Evolutionary conservation across 2,329 filamentous ascomycete species (phyloP).

Genomic region (Allantophomopsis lycopodina): DNA sequence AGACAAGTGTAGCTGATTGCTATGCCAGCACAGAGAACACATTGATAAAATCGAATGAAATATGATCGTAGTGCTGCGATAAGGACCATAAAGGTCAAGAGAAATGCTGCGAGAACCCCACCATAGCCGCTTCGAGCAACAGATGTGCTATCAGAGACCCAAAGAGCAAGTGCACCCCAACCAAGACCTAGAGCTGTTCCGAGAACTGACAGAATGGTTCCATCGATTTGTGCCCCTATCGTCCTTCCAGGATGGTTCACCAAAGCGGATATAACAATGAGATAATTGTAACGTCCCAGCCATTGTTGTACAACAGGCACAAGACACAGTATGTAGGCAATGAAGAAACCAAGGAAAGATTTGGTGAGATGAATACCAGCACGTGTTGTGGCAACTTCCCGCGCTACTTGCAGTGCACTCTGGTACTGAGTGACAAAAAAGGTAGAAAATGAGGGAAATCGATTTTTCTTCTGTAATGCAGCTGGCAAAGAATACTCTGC

Average conservation of each 20-base stretch:
- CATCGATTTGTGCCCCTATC: slow-evolving; percentile 42
- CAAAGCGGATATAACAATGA: slow-evolving; percentile 41
- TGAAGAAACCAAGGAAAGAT: slow-evolving; percentile 40
- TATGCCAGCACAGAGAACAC: slow-evolving; percentile 38
- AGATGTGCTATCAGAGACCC: slow-evolving; percentile 35
- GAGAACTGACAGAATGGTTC: slow-evolving; percentile 34
- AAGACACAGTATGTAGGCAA: slow-evolving; percentile 40
- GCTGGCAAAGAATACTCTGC: slow-evolving; percentile 30
- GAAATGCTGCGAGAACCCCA: slow-evolving; percentile 38
- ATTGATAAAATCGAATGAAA: slow-evolving; percentile 40
- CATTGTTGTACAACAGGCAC: slow-evolving; percentile 30
- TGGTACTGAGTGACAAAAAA: slow-evolving; percentile 34
- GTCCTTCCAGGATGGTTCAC: slow-evolving; percentile 42
- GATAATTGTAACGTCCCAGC: slow-evolving; percentile 38
- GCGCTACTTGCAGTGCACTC: slow-evolving; percentile 25
- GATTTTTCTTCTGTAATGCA: slow-evolving; percentile 25
- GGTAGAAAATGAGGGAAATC: slow-evolving; percentile 29
- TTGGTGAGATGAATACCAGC: slow-evolving; percentile 36
- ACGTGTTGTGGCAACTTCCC: slow-evolving; percentile 30
- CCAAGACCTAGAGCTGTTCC: slow-evolving; percentile 38
- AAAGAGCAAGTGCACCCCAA: slow-evolving; percentile 38
- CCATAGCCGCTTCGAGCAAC: slow-evolving; percentile 33
- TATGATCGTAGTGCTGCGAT: slow-evolving; percentile 39
- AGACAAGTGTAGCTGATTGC: slow-evolving; percentile 38
- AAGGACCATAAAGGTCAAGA: slow-evolving; percentile 35